Base-by-base conservation (phyloP, 1,284 basidiomycete genomes). In the Moesziomyces aphidis region DNA sequence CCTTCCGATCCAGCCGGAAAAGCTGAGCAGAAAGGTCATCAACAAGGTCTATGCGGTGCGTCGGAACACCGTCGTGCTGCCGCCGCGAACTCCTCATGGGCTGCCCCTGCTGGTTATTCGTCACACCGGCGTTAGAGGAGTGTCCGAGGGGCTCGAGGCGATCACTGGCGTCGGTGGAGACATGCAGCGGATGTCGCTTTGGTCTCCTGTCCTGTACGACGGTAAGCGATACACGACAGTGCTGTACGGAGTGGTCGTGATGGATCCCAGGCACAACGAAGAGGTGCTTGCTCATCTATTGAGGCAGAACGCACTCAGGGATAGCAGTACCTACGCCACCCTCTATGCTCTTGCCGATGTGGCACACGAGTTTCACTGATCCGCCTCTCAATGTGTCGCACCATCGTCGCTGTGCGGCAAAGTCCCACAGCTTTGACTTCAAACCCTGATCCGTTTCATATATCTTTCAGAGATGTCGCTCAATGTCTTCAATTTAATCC, bases 161-260 rank as follows among this genome's bases (percentile, higher is more conserved):
- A 42, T 56, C 22, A 56, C 55, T 19, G 52, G 44, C 11, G 13
- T 23, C 11, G 2, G 6, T 5, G 8, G 7, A 7, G 13, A 44
- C 11, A 24, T n/a, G 5, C 47, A 50, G 11, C 13, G 23, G 13
- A 21, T 56, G 5, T 46, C 55, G 5, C 55, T 56, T 13, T 56
- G 55, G 55, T 50, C 47, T 11, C 55, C 55, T 3, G n/a, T 49
- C 3, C 24, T 56, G n/a, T 26, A 28, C n/a, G 55, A 56, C 13
- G 47, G 47, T 0, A 39, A 31, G 7, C 9, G 22, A 19, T n/a
- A 43, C 22, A 56, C 55, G 17, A 43, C 46, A 3, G 55, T 56
- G 4, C 26, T 56, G n/a, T 56, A 56, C 11, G 55, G 55, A 1
- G 22, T 56, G 2, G 48, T 24, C 9, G 24, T 22, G 3, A 2